Base-by-base conservation (phyloP, 1,139 yeast species). In the Magnusiomyces fungicola region DNA sequence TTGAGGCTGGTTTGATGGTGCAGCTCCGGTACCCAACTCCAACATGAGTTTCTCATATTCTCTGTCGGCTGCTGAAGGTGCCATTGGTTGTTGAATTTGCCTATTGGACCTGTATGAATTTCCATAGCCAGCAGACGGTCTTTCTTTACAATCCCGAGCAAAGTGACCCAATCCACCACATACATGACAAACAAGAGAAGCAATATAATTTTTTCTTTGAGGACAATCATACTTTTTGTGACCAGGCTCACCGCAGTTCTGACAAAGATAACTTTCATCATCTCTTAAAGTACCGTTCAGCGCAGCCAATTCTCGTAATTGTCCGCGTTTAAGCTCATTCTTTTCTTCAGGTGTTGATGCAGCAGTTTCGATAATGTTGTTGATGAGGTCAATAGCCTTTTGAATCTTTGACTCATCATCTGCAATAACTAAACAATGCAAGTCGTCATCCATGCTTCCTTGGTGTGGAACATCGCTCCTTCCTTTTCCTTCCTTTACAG, bases 251-350 rank as follows among this genome's bases (percentile, higher is more conserved):
- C 87, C 86, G 64, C 81, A 74, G 54, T 64, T 59, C 58, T 73
- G 69, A 71, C 96, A 71, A 59, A 87, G 73, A 65, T 83, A 71
- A 65, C 81, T 69, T 70, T 89, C 82, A 51, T 80, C 85, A 60
- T 87, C 96, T 50, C 97, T 75, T 46, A 89, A 73, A 0, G 98
- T 94, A 68, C 99, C 99, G 69, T 92, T 94, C 52, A 92, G 73
- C 16, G 87, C 83, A 0, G 99, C 99, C 59, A 94, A 73, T 61
- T 92, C 96, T 55, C 96, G 75, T 56, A 94, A 73, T 64, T 94
- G 99, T 43, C 85, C 89, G 50, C 97, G 73, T 63, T 94, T 94
- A 65, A 87, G 74, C 56, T 88, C 96, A 66, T 92, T 92, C 63
- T 88, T 95, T 1, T 96, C 96, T 57, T 83, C 92, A 1, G 98